phyloP scores from a whole-genome alignment of 2,329 filamentous ascomycete species.

The Cladosporium sp. region DNA sequence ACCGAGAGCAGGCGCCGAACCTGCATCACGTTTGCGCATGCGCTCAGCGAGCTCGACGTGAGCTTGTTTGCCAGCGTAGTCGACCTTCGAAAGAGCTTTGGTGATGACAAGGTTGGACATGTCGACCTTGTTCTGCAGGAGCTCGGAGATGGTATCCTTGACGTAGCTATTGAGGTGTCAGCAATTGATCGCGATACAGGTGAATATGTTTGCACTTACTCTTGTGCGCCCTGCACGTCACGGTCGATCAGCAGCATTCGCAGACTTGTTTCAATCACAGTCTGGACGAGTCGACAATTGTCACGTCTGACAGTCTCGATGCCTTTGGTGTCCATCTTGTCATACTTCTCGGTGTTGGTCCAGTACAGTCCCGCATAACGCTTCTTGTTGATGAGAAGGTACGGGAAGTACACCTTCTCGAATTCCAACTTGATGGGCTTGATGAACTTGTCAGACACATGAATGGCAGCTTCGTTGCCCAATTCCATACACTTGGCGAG shows the following conservation, averaged over 20 bases:
- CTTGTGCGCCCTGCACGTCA: conserved; percentile 86
- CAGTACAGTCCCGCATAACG: conserved; percentile 97
- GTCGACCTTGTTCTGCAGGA: conserved; percentile 96
- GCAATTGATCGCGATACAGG: conserved; percentile 27
- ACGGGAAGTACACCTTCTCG: conserved; percentile 98
- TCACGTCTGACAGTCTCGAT: conserved; percentile 97
- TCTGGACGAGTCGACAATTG: conserved; percentile 93
- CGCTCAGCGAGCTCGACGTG: conserved; percentile 93
- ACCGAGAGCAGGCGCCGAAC: conserved; percentile 86
- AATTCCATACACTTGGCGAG: conserved; percentile 88
- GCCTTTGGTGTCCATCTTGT: conserved; percentile 99
- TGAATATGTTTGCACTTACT: conserved; percentile 59
- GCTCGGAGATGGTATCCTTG: conserved; percentile 90
- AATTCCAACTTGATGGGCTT: conserved; percentile 99
- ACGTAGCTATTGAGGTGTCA: conserved; percentile 70
- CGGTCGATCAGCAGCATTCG: conserved; percentile 94
- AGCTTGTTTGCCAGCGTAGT: conserved; percentile 89
- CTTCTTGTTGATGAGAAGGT: conserved; percentile 99
- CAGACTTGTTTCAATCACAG: conserved; percentile 93
- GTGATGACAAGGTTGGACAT: conserved; percentile 99
- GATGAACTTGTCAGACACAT: conserved; percentile 86
- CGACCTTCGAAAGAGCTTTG: conserved; percentile 87
- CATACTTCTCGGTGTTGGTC: conserved; percentile 90
- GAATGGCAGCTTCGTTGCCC: conserved; percentile 87
- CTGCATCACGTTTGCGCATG: conserved; percentile 95